A percentile compares a stretch with the other conserved stretches of the same genome.
Evolutionary conservation across 2,329 filamentous ascomycete species (phyloP).

Genomic region (Clonostachys rosea): DNA sequence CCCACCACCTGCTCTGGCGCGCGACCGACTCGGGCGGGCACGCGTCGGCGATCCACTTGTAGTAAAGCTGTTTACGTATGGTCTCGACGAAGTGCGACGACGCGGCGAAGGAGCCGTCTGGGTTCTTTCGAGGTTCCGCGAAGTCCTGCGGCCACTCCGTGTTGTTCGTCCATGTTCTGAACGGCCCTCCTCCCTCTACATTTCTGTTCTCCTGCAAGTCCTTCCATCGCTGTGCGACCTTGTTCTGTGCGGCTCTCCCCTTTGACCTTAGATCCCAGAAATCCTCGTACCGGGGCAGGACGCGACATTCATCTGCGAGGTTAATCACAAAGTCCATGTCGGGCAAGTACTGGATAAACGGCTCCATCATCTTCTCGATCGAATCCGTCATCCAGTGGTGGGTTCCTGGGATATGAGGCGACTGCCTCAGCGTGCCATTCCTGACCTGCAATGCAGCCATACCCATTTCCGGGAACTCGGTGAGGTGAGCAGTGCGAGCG

Average conservation of each 20-base stretch:
- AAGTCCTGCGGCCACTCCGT: constrained; percentile 9
- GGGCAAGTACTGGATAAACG: constrained; percentile 65
- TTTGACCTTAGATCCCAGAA: constrained; percentile 30
- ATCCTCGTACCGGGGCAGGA: constrained; percentile 53
- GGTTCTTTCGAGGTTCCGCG: constrained; percentile 1
- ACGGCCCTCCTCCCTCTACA: background rate
- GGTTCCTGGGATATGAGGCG: constrained; percentile 19
- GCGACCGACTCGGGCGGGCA: constrained; percentile 43
- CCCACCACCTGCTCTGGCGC: constrained; percentile 30
- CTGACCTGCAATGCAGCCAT: constrained; percentile 49
- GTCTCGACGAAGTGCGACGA: constrained; percentile 9
- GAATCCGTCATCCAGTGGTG: constrained; percentile 29
- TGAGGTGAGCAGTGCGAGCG: constrained; percentile 34
- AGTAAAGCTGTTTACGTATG: constrained; percentile 20
- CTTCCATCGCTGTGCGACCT: constrained; percentile 51
- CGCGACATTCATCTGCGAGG: constrained; percentile 58
- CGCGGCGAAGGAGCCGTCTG: background rate
- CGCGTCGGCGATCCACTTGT: constrained; percentile 25
- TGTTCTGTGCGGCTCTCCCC: constrained; percentile 30
- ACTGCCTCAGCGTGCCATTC: constrained; percentile 49
- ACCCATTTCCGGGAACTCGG: constrained; percentile 21
- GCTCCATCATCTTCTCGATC: constrained; percentile 57
- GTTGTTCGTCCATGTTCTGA: background rate
- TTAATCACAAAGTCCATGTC: constrained; percentile 81
- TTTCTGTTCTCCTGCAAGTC: background rate